Evolutionary conservation across 371 early-diverging fungal genomes (phyloP), one percentile per base, ranked within the genome.

Genomic region (Mucor mucedo): DNA sequence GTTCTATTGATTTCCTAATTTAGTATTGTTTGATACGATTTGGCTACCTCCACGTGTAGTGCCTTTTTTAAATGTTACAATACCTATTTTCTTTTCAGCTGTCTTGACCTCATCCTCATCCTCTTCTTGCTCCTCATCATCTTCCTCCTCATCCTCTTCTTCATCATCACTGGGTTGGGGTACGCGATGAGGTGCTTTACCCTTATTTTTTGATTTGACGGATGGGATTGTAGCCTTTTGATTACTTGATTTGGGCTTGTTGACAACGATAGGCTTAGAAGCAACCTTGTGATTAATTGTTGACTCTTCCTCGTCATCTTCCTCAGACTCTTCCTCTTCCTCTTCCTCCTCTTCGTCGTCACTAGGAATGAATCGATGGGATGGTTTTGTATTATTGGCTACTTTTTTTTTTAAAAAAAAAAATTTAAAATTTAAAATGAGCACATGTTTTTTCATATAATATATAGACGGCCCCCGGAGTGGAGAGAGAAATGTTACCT

Each of bases 341-440:
- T 61, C 68, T 0, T 63, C 66, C 5, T 73, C 70, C 0, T 62
- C 63, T 59, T 75, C 76, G 60, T 75, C 76, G 40, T 75, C 76
- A 47, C 76, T 73, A 7, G 74, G 74, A 40, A 66, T 58, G 57
- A 57, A 64, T 29, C 58, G 48, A 16, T 67, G 73, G 16, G 28
- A 44, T 29, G 57, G 30, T 55, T 61, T 67, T 16, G 41, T 27
- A 5, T 50, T 30, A 45, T 40, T 53, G 29, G 35, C 42, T 63
- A 40, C 21, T 21, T 21, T 21, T 21, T 21, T 21, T 21, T 21
- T 21, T 21, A 21, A 21, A 21, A 21, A 21, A 38, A 42, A 35
- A 29, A n/a, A 27, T 14, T 47, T 10, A 16, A 49, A 49, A 7
- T 29, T 28, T 49, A 49, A 29, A 30, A 30, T 49, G 21, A 49